A percentile compares a stretch with the other conserved stretches of the same genome.
phyloP scores from a whole-genome alignment of 495 filamentous ascomycete genomes.

The Niebla homalea region DNA sequence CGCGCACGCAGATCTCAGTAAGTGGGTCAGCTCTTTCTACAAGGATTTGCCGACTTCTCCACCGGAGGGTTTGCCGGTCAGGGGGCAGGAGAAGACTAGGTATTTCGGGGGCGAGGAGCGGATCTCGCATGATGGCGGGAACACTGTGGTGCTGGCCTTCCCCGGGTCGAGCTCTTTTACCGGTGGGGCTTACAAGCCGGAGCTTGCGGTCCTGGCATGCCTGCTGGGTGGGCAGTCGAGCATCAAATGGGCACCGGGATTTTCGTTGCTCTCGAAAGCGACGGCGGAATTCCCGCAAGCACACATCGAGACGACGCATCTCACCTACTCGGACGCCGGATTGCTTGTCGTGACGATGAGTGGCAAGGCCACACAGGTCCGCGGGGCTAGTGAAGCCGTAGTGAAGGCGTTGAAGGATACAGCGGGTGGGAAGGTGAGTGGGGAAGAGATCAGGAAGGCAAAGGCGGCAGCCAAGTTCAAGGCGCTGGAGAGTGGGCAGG shows the following conservation, averaged over 20 bases:
- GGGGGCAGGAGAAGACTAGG: constrained; percentile 44
- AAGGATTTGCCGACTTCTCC: constrained; percentile 32
- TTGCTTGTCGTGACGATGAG: constrained; percentile 69
- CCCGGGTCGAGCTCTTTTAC: constrained; percentile 69
- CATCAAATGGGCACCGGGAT: constrained; percentile 94
- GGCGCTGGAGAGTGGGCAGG: constrained; percentile 73
- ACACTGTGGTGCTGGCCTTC: constrained; percentile 78
- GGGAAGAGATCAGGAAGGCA: constrained; percentile 84
- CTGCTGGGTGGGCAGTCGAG: constrained; percentile 79
- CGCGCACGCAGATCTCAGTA: constrained; percentile 57
- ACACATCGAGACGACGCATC: constrained; percentile 55
- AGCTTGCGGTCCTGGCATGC: constrained; percentile 74
- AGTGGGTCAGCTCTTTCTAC: constrained; percentile 94
- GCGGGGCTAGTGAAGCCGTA: constrained; percentile 43
- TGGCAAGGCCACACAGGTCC: constrained; percentile 56
- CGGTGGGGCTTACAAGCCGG: constrained; percentile 62
- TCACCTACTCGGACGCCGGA: constrained; percentile 87
- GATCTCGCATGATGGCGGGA: constrained; percentile 58
- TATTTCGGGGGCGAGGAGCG: constrained; percentile 95
- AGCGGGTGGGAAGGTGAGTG: constrained; percentile 55
- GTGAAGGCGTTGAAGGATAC: constrained; percentile 73
- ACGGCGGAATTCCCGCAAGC: constrained; percentile 51
- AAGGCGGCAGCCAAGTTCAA: constrained; percentile 86
- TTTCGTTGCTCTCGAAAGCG: constrained; percentile 74
- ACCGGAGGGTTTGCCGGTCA: constrained; percentile 29